Percentiles rank a stretch among this genome's conserved stretches.
Evolutionary conservation across 371 early-diverging fungal genomes (phyloP).

Genomic region (Lichtheimia corymbifera): DNA sequence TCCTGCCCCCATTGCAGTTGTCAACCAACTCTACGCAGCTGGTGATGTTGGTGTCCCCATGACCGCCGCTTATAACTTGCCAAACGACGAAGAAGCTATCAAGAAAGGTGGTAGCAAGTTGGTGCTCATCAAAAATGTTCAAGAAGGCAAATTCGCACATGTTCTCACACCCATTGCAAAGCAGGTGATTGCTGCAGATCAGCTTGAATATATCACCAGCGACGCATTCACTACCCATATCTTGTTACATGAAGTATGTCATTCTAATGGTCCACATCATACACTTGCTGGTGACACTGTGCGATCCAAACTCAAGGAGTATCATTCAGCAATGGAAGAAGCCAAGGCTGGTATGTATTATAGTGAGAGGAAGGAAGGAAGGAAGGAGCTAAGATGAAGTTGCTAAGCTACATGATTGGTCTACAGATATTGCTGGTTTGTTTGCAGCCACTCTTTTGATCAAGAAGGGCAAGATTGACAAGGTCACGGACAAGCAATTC

Average conservation of each 20-base stretch:
- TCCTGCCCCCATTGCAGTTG: constrained; percentile 78
- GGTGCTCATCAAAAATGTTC: constrained; percentile 83
- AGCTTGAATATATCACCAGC: constrained; percentile 59
- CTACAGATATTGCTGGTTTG: constrained; percentile 70
- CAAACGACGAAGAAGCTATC: constrained; percentile 82
- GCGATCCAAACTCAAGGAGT: constrained; percentile 70
- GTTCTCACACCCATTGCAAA: constrained; percentile 71
- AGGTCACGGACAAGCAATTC: constrained; percentile 64
- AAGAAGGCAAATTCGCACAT: constrained; percentile 72
- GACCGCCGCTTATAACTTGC: constrained; percentile 84
- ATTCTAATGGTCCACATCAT: constrained; percentile 78
- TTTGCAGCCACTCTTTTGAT: constrained; percentile 74
- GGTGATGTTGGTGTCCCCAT: constrained; percentile 73
- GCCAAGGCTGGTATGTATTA: constrained; percentile 69
- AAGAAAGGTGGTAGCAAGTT: constrained; percentile 74
- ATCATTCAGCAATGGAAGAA: constrained; percentile 79
- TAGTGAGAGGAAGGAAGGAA: constrained; percentile 29
- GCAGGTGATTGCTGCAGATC: constrained; percentile 57
- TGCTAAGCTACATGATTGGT: background rate
- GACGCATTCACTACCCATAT: constrained; percentile 82
- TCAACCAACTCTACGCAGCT: constrained; percentile 74
- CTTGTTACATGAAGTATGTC: constrained; percentile 78
- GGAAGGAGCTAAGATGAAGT: constrained; percentile 39
- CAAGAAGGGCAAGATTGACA: constrained; percentile 60
- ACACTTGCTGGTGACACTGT: constrained; percentile 64